Percentiles rank a stretch among this genome's conserved stretches.
Evolutionary conservation across 192 early-diverging fungal species (phyloP).

Genomic region (Coemansia biformis): DNA sequence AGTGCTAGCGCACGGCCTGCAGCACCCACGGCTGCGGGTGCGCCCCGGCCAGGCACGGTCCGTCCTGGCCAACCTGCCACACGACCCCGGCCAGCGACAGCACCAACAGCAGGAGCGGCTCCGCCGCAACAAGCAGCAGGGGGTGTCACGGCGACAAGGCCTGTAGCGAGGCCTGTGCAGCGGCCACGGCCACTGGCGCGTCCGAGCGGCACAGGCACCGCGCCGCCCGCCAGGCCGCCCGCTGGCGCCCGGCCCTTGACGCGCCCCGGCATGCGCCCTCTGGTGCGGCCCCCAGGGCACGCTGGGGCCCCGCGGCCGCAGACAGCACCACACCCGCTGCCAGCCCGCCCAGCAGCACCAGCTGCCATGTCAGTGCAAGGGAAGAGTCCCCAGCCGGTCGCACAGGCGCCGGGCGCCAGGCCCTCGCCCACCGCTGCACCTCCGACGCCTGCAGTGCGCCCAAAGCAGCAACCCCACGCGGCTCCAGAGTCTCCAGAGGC

Average conservation of each 20-base stretch:
- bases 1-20: not conserved
- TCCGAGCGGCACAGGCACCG: conserved; percentile 9
- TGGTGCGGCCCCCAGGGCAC: conserved; percentile 5
- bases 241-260: conserved; percentile 8
- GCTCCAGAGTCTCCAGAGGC: not conserved
- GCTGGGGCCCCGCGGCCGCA: not conserved
- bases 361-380: too few species aligned
- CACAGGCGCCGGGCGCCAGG: too few species aligned
- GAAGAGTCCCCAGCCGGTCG: too few species aligned
- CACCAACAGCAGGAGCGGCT: not conserved
- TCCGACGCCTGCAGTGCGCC: conserved; percentile 4
- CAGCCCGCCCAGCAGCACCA: conserved; percentile 8
- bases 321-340: not conserved
- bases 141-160: conserved; percentile 4
- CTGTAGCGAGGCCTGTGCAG: conserved; percentile 14
- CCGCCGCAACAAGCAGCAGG: not conserved
- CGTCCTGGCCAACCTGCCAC: conserved; percentile 5
- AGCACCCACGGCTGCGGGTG: not conserved
- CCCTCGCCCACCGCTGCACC: too few species aligned
- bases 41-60: not conserved
- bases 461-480: not conserved
- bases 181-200: conserved; percentile 23
- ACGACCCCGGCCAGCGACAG: conserved; percentile 21
- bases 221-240: conserved; percentile 3
- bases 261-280: conserved; percentile 21